These are phyloP conservation scores for Monosporozyma solicola DNA, from an alignment of 805 yeast genomes.

Conservation along the genomic window DNA sequence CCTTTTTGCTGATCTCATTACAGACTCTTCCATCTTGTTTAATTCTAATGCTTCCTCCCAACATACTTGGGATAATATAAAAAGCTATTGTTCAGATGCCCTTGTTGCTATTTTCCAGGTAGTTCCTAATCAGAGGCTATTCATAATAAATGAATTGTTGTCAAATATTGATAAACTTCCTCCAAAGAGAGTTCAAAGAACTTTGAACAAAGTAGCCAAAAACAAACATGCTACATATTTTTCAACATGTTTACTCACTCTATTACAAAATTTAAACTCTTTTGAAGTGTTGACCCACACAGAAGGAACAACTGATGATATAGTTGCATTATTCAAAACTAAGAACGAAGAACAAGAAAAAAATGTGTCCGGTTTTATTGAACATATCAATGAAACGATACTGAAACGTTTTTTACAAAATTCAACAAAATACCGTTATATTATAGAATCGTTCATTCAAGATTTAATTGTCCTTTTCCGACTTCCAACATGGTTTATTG, in stretches of 20 bases:
- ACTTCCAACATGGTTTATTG: conserved; percentile 55
- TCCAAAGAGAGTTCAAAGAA: conserved; percentile 31
- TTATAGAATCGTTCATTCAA: conserved; percentile 45
- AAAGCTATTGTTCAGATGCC: conserved; percentile 18
- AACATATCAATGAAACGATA: conserved; percentile 20
- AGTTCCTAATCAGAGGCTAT: conserved; percentile 45
- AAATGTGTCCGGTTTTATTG: conserved; percentile 9
- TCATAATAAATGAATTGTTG: conserved; percentile 53
- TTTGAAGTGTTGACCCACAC: conserved; percentile 4
- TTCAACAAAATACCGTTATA: conserved; percentile 28
- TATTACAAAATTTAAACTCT: conserved; percentile 21
- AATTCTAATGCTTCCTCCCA: conserved; percentile 8
- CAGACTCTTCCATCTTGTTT: conserved; percentile 11
- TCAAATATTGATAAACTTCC: conserved; percentile 44
- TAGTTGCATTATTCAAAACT: neutral
- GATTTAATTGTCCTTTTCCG: conserved; percentile 46
- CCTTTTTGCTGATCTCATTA: conserved; percentile 26
- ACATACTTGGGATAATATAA: conserved; percentile 16
- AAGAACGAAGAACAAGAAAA: conserved; percentile 4
- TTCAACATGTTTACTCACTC: conserved; percentile 18
- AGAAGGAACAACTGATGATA: neutral
- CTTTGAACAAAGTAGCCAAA: conserved; percentile 13
- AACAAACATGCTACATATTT: conserved; percentile 20
- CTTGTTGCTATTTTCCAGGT: conserved; percentile 33
- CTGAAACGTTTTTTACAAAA: conserved; percentile 17